Percentiles rank a stretch among this genome's conserved stretches.
Evolutionary conservation across 2,329 filamentous ascomycete genomes (phyloP).

Genomic region (Penicillium sp.): DNA sequence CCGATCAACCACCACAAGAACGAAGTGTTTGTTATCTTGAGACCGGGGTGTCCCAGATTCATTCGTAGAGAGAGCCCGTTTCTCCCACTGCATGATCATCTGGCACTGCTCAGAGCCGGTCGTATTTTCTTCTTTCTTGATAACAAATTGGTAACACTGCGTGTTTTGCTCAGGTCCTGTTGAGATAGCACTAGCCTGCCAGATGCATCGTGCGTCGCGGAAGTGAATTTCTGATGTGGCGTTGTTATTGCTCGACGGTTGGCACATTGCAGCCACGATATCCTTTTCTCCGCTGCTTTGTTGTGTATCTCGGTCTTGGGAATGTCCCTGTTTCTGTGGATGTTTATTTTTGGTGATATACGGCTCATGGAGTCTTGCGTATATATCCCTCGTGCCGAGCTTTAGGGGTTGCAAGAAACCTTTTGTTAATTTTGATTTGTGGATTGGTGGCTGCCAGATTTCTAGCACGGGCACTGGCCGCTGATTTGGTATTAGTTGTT

Average conservation of each 20-base stretch:
- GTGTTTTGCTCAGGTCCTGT: conserved; percentile 8
- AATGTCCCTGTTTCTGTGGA: not conserved
- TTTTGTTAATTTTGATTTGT: conserved; percentile 25
- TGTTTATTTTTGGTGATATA: conserved; percentile 15
- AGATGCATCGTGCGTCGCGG: conserved; percentile 18
- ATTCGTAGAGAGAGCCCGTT: not conserved
- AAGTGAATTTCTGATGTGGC: conserved; percentile 16
- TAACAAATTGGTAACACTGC: conserved; percentile 18
- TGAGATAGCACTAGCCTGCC: conserved; percentile 14
- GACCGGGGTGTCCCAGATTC: not conserved
- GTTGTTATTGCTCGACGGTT: not conserved
- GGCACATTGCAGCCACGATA: conserved; percentile 21
- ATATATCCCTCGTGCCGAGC: conserved; percentile 28
- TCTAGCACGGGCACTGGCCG: conserved; percentile 34
- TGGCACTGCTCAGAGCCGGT: conserved; percentile 2
- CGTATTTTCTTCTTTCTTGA: conserved; percentile 5
- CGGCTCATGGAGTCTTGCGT: conserved; percentile 28
- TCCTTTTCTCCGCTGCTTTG: conserved; percentile 8
- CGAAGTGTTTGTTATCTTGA: conserved; percentile 13
- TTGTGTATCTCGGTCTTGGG: not conserved
- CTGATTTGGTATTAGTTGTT: conserved; percentile 30
- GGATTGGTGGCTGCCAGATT: conserved; percentile 31
- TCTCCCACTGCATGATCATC: conserved; percentile 26
- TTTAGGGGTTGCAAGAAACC: conserved; percentile 23
- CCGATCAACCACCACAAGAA: conserved; percentile 24